Conservation (phyloP, 176 grass and related monocot species). For the Oryza glaberrima region DNA sequence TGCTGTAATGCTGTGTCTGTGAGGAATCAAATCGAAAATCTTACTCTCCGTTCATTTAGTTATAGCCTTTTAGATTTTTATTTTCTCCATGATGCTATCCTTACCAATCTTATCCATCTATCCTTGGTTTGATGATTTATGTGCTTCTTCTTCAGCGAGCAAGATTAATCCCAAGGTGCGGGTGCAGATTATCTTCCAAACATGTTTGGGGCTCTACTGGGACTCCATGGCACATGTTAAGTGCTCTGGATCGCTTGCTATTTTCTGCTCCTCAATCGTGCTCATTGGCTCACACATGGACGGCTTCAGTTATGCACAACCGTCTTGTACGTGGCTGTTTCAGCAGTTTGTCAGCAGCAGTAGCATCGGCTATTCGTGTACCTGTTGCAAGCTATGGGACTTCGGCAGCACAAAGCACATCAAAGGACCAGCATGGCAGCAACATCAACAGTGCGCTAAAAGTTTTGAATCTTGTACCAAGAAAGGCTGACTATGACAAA, state of each 20-base stretch:
- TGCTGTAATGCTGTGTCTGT: too few relatives aligned
- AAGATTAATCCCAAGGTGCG: neutral
- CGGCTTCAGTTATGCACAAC: conserved; percentile 22
- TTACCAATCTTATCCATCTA: neutral
- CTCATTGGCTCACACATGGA: conserved; percentile 4
- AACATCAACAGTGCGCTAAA: conserved; percentile 28
- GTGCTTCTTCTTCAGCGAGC: neutral
- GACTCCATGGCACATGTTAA: neutral
- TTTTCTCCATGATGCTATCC: neutral
- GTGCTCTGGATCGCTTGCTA: neutral
- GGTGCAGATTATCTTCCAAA: neutral
- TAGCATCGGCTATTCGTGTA: neutral
- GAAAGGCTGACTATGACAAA: conserved; percentile 6
- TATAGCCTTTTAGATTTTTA: neutral
- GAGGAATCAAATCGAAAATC: neutral
- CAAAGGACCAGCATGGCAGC: neutral
- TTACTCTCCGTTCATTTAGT: neutral
- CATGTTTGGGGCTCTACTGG: neutral
- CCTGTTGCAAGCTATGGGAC: neutral
- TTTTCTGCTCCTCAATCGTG: neutral
- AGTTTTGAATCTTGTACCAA: conserved; percentile 43
- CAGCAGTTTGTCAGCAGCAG: neutral
- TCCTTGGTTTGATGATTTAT: neutral
- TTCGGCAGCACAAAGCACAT: neutral
- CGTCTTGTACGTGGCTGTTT: conserved; percentile 4